phyloP scores from a whole-genome alignment of 2,329 filamentous ascomycete species.

The Alternaria arborescens region DNA sequence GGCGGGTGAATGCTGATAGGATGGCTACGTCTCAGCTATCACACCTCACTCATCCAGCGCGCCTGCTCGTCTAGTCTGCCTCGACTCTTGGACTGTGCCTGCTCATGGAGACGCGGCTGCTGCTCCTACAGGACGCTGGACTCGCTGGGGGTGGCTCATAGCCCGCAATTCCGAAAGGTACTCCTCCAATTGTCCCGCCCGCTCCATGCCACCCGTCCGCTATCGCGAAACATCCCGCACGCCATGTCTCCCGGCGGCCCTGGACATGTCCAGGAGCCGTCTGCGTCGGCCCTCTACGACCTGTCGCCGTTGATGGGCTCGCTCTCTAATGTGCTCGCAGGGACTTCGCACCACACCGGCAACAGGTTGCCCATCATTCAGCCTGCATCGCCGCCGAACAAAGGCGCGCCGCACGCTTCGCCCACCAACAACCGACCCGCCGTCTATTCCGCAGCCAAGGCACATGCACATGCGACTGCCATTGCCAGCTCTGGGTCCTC shows the following conservation, averaged over 20 bases:
- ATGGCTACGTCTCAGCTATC: conserved; percentile 13
- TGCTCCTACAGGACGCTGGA: conserved; percentile 44
- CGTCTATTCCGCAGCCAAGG: conserved; percentile 18
- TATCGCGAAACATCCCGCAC: conserved; percentile 28
- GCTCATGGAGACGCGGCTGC: conserved; percentile 49
- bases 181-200: conserved; percentile 23
- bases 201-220: conserved; percentile 29
- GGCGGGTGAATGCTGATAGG: conserved; percentile 11
- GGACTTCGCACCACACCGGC: conserved; percentile 22
- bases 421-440: conserved; percentile 23
- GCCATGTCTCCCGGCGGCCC: conserved; percentile 29
- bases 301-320: conserved; percentile 19
- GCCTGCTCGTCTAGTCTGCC: conserved; percentile 22
- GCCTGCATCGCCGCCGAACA: conserved; percentile 36
- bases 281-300: conserved; percentile 13
- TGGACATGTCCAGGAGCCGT: conserved; percentile 21
- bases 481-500: conserved; percentile 38
- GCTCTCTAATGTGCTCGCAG: conserved; percentile 38
- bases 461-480: conserved; percentile 40
- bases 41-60: conserved; percentile 26
- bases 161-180: conserved; percentile 31
- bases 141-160: conserved; percentile 44
- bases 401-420: conserved; percentile 36
- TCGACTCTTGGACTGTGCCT: conserved; percentile 32
- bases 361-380: conserved; percentile 38